Conservation (phyloP, 2,329 filamentous ascomycete genomes). For the Trichoderma guizhouense region DNA sequence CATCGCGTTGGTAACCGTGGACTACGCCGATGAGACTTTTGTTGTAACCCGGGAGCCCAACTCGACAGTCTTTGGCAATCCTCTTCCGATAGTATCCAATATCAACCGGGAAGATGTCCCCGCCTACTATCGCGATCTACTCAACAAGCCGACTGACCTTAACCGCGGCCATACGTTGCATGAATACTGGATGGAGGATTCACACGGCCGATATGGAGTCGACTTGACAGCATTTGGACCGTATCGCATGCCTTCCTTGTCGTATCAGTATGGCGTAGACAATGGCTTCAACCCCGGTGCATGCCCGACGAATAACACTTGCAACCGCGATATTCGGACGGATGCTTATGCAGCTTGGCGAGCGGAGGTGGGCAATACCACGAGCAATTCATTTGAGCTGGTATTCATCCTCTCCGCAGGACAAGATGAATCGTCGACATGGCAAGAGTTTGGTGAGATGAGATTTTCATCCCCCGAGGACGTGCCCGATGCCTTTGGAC, state of each 20-base stretch:
- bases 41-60: constrained; percentile 43
- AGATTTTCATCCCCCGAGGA: constrained; percentile 46
- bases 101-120: constrained; percentile 46
- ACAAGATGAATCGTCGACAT: constrained; percentile 53
- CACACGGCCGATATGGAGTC: constrained; percentile 49
- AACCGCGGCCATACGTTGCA: constrained; percentile 52
- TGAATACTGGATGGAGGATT: constrained; percentile 58
- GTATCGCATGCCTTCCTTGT: constrained; percentile 45
- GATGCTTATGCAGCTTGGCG: constrained; percentile 50
- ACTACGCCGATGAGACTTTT: constrained; percentile 49
- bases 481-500: constrained; percentile 47
- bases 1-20: constrained; percentile 51
- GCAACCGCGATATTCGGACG: constrained; percentile 46
- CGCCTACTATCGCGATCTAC: constrained; percentile 47
- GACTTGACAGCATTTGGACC: constrained; percentile 51
- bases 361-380: constrained; percentile 48
- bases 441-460: constrained; percentile 57
- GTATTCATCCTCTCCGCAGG: constrained; percentile 54
- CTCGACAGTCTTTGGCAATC: constrained; percentile 50
- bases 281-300: constrained; percentile 46
- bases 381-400: constrained; percentile 46
- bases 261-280: constrained; percentile 51
- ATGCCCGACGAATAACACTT: constrained; percentile 42
- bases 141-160: constrained; percentile 48
- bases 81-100: constrained; percentile 41